A percentile compares a stretch with the other conserved stretches of the same genome.
phyloP scores from a whole-genome alignment of 306 rosid species.

The Prunus kanzakura region DNA sequence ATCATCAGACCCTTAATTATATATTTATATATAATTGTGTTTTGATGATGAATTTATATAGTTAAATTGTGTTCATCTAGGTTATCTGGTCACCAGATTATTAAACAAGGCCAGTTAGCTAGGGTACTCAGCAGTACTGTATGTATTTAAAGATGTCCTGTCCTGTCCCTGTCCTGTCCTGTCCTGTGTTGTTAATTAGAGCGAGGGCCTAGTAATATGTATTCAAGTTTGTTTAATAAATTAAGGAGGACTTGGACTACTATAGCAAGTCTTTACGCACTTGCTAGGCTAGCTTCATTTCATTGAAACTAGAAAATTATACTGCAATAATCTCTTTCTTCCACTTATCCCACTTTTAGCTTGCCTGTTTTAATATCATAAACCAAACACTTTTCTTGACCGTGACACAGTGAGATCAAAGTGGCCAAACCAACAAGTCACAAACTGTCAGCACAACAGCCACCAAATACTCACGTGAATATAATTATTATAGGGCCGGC shows the following conservation, averaged over 20 bases:
- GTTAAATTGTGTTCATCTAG: constrained; percentile 23
- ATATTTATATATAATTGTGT: background rate
- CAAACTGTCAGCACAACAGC: constrained; percentile 9
- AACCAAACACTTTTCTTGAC: background rate
- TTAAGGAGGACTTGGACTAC: constrained; percentile 28
- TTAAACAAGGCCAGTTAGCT: constrained; percentile 2
- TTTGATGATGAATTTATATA: constrained; percentile 10
- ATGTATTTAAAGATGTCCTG: constrained; percentile 17
- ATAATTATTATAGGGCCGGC: background rate
- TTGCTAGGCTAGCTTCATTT: background rate
- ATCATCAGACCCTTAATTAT: background rate
- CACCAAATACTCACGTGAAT: constrained; percentile 18
- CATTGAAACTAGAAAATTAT: background rate
- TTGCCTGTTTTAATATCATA: background rate
- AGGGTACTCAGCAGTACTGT: constrained; percentile 12
- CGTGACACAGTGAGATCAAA: background rate
- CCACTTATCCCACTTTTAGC: background rate
- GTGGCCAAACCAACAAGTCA: constrained; percentile 1
- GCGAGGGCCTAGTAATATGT: background rate
- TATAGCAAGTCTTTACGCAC: constrained; percentile 17
- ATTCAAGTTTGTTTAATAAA: constrained; percentile 15
- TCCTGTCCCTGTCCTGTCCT: no score
- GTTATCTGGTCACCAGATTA: background rate
- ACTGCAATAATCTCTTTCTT: background rate
- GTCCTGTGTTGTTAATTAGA: background rate